Conservation (phyloP, 2,329 filamentous ascomycete species). For the Tetracladium maxilliforme region DNA sequence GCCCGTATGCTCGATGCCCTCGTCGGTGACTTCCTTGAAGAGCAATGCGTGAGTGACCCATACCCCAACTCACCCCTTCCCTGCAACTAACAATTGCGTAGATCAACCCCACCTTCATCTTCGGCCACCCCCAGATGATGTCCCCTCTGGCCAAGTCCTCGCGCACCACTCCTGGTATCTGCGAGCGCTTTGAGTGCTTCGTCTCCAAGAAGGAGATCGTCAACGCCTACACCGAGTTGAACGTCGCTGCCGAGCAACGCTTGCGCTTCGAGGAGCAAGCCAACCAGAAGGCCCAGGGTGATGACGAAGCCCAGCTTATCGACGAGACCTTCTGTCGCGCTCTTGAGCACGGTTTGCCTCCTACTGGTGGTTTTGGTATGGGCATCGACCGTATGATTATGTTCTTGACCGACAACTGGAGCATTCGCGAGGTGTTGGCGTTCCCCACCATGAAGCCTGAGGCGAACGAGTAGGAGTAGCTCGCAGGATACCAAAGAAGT, state of each 20-base stretch:
- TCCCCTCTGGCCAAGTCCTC: slow-evolving; percentile 94
- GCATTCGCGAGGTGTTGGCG: slow-evolving; percentile 86
- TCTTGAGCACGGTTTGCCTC: slow-evolving; percentile 81
- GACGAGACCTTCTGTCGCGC: slow-evolving; percentile 91
- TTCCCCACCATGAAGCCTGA: slow-evolving; percentile 99
- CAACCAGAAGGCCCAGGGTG: slow-evolving; percentile 86
- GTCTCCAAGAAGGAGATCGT: slow-evolving; percentile 95
- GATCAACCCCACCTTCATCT: slow-evolving; percentile 58
- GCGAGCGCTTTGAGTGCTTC: slow-evolving; percentile 95
- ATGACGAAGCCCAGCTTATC: slow-evolving; percentile 90
- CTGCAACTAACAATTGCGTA: slow-evolving; percentile 20
- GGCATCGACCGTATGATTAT: slow-evolving; percentile 89
- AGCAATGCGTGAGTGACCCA: slow-evolving; percentile 82
- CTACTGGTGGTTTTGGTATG: slow-evolving; percentile 93
- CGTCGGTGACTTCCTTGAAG: slow-evolving; percentile 87
- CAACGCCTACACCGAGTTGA: slow-evolving; percentile 94
- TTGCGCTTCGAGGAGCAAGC: slow-evolving; percentile 90
- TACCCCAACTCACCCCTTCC: slow-evolving; percentile 51
- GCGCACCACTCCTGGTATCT: slow-evolving; percentile 66
- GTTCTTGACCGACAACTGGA: slow-evolving; percentile 93
- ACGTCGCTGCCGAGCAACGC: slow-evolving; percentile 90
- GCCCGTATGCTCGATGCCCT: slow-evolving; percentile 94
- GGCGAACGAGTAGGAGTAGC: slow-evolving; percentile 31
- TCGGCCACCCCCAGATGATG: slow-evolving; percentile 71
- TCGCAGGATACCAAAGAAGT: too few species aligned